Conservation (phyloP, 371 early-diverging fungal genomes). For the Encephalitozoon intestinalis region DNA sequence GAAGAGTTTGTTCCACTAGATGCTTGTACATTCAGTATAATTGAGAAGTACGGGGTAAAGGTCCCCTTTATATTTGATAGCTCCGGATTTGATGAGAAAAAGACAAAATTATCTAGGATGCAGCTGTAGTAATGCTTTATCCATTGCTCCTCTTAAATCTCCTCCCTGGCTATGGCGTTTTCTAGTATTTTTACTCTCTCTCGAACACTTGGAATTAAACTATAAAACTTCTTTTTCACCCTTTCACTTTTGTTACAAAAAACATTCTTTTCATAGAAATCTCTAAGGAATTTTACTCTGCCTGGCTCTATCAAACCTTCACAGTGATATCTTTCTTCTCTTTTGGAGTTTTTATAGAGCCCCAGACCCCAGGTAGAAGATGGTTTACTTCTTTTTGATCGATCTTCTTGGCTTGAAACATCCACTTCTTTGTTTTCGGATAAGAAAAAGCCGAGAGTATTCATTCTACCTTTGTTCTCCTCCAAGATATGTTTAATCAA, state of each 20-base stretch:
- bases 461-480: neutral
- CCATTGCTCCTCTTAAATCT: neutral
- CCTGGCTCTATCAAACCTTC: neutral
- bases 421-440: neutral
- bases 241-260: neutral
- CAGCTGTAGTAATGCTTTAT: neutral
- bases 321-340: neutral
- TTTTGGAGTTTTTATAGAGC: neutral
- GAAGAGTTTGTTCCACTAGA: neutral
- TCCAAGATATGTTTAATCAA: neutral
- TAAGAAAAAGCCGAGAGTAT: neutral
- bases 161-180: neutral
- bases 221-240: neutral
- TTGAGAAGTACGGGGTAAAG: neutral
- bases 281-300: neutral
- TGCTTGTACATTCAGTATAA: neutral
- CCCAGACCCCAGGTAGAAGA: neutral
- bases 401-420: too few species aligned
- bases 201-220: neutral
- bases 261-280: neutral
- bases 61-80: slow-evolving; percentile 31
- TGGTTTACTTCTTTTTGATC: neutral
- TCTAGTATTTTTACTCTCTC: neutral
- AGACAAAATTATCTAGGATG: slow-evolving; percentile 1
- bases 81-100: neutral